Evolutionary conservation across 805 yeast genomes (phyloP).

Genomic region (Metahyphopichia silvanorum): DNA sequence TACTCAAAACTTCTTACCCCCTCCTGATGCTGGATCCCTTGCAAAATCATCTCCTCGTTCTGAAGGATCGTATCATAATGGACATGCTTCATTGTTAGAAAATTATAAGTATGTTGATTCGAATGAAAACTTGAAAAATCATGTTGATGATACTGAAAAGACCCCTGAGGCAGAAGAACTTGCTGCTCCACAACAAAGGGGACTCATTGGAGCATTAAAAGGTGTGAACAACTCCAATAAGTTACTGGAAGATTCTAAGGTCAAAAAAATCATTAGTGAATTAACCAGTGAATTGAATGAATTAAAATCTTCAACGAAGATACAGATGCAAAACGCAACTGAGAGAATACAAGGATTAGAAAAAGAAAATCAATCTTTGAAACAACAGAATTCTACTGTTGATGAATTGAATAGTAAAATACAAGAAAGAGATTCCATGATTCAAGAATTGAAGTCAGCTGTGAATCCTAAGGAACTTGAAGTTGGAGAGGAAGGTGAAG

Average conservation of each 20-base stretch:
- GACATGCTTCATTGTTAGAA: constrained; percentile 12
- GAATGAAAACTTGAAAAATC: constrained; percentile 14
- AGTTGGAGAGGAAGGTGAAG: constrained; percentile 10
- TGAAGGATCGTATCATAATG: constrained; percentile 7
- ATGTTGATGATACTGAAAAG: not conserved
- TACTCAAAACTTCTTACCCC: constrained; percentile 18
- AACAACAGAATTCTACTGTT: constrained; percentile 6
- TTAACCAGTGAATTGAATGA: constrained; percentile 30
- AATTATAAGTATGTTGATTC: constrained; percentile 28
- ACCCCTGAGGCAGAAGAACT: not conserved
- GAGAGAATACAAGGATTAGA: constrained; percentile 51
- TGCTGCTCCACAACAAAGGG: constrained; percentile 1
- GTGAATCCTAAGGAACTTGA: constrained; percentile 22
- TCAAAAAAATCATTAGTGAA: constrained; percentile 29
- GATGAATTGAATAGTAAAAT: constrained; percentile 16
- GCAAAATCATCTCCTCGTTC: not conserved
- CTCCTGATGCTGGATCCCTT: not conserved
- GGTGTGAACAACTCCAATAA: not conserved
- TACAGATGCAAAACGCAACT: constrained; percentile 57
- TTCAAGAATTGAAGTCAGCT: constrained; percentile 27
- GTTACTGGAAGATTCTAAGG: constrained; percentile 18
- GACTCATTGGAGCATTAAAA: not conserved
- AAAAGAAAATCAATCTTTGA: constrained; percentile 16
- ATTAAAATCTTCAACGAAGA: constrained; percentile 31
- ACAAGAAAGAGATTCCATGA: constrained; percentile 27